Evolutionary conservation across 371 early-diverging fungal genomes (phyloP).

Genomic region (Smittium culicis): DNA sequence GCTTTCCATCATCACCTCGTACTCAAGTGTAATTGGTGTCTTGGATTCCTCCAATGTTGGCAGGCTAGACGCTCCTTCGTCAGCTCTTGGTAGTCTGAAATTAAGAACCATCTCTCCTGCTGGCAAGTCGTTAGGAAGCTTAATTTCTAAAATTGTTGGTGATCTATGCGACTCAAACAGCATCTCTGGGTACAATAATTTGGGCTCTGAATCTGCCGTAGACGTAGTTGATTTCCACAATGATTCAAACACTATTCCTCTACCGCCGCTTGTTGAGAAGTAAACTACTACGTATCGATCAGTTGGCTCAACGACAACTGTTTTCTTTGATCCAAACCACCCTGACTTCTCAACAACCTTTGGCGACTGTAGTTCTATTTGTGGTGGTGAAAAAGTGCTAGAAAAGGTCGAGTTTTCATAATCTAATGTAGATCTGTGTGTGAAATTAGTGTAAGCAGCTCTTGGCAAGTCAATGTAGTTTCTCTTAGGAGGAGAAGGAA

Average conservation of each 20-base stretch:
- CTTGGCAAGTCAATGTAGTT: conserved; percentile 30
- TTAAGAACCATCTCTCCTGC: conserved; percentile 23
- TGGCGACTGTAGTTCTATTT: background rate
- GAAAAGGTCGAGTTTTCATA: conserved; percentile 24
- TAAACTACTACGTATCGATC: background rate
- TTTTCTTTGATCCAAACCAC: conserved; percentile 28
- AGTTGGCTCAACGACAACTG: conserved; percentile 2
- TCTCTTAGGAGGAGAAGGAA: conserved; percentile 20
- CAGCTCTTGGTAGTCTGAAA: conserved; percentile 30
- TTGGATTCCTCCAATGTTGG: conserved; percentile 25
- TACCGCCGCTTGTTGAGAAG: conserved; percentile 25
- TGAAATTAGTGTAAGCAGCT: conserved; percentile 16
- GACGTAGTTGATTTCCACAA: conserved; percentile 20
- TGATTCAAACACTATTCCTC: conserved; percentile 29
- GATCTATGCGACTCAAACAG: conserved; percentile 31
- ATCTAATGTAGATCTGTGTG: conserved; percentile 25
- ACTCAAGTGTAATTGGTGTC: conserved; percentile 26
- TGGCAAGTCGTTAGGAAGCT: conserved; percentile 22
- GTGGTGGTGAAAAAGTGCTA: conserved; percentile 16
- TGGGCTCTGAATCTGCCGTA: conserved; percentile 13
- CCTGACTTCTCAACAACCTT: conserved; percentile 4
- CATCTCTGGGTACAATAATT: conserved; percentile 26
- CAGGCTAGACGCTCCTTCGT: conserved; percentile 32
- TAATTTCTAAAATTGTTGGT: conserved; percentile 27
- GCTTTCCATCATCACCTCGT: conserved; percentile 27